Percentiles rank a stretch among this genome's conserved stretches.
phyloP scores from a whole-genome alignment of 805 yeast species.

The Lachancea sp. region DNA sequence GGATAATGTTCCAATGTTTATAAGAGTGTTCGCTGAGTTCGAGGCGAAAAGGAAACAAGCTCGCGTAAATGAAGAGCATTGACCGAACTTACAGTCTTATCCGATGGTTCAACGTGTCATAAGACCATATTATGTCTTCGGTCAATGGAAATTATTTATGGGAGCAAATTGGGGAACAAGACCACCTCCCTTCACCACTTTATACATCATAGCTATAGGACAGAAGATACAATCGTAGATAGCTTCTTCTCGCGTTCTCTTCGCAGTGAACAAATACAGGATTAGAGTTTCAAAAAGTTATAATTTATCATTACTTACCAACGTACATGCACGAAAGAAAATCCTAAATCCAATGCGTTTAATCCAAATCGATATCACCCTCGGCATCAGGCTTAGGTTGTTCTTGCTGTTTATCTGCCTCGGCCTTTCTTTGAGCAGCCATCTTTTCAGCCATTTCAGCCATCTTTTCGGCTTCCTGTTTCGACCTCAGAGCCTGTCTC shows the following conservation, averaged over 20 bases:
- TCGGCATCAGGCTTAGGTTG: conserved; percentile 31
- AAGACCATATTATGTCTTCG: no score
- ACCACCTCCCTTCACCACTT: no score
- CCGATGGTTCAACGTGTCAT: no score
- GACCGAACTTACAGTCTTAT: no score
- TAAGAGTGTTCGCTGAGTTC: conserved; percentile 76
- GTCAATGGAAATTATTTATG: no score
- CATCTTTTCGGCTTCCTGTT: conserved; percentile 81
- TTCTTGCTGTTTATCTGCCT: conserved; percentile 27
- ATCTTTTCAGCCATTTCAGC: conserved; percentile 77
- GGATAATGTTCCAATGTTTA: conserved; percentile 63
- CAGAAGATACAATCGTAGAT: no score
- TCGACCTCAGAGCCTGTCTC: conserved; percentile 79
- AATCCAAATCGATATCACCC: conserved; percentile 38
- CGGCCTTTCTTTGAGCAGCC: conserved; percentile 69
- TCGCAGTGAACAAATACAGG: not conserved
- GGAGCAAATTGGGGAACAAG: no score
- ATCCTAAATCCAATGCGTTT: conserved; percentile 5
- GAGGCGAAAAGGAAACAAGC: conserved; percentile 53
- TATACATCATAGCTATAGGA: no score
- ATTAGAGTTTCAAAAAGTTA: conserved; percentile 3
- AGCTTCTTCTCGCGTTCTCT: no score
- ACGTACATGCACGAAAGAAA: conserved; percentile 5
- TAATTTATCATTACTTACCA: conserved; percentile 10
- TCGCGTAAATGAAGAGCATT: not conserved